These are phyloP conservation scores for Peronospora farinosa DNA, from an alignment of 352 stramenopile genomes.

Conservation along the genomic window DNA sequence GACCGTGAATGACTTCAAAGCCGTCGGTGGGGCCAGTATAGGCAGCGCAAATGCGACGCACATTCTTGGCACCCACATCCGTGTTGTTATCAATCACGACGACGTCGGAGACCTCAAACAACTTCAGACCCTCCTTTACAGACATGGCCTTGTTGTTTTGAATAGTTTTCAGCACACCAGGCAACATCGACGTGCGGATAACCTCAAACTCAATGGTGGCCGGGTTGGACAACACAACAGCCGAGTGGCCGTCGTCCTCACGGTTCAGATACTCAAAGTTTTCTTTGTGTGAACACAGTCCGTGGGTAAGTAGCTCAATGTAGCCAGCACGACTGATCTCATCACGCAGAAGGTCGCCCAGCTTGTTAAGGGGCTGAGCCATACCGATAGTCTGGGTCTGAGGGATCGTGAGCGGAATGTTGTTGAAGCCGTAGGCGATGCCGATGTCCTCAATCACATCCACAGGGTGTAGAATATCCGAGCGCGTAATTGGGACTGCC, in stretches of 20 bases:
- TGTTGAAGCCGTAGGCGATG: slow-evolving; percentile 99
- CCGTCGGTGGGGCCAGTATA: slow-evolving; percentile 96
- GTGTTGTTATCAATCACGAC: slow-evolving; percentile 91
- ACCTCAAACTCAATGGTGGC: slow-evolving; percentile 99
- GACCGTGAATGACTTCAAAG: slow-evolving; percentile 99
- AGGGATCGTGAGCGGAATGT: slow-evolving; percentile 95
- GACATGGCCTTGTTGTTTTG: slow-evolving; percentile 97
- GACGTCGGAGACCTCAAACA: slow-evolving; percentile 99
- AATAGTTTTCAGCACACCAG: slow-evolving; percentile 97
- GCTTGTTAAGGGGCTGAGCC: slow-evolving; percentile 95
- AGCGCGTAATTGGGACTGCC: slow-evolving; percentile 94
- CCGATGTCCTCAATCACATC: slow-evolving; percentile 99
- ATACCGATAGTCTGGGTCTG: slow-evolving; percentile 92
- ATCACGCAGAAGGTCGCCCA: slow-evolving; percentile 95
- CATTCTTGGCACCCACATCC: slow-evolving; percentile 94
- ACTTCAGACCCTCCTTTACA: slow-evolving; percentile 95
- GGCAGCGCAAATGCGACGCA: slow-evolving; percentile 91
- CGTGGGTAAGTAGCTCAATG: slow-evolving; percentile 97
- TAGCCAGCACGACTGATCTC: slow-evolving; percentile 97
- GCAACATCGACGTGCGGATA: slow-evolving; percentile 96
- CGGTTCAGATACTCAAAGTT: slow-evolving; percentile 95
- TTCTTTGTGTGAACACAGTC: slow-evolving; percentile 94
- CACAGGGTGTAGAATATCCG: slow-evolving; percentile 97
- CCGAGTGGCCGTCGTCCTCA: slow-evolving; percentile 70
- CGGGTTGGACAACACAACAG: slow-evolving; percentile 96